These are phyloP conservation scores for Pseudomassariella vexata DNA, from an alignment of 2,329 filamentous ascomycete genomes.

Conservation along the genomic window DNA sequence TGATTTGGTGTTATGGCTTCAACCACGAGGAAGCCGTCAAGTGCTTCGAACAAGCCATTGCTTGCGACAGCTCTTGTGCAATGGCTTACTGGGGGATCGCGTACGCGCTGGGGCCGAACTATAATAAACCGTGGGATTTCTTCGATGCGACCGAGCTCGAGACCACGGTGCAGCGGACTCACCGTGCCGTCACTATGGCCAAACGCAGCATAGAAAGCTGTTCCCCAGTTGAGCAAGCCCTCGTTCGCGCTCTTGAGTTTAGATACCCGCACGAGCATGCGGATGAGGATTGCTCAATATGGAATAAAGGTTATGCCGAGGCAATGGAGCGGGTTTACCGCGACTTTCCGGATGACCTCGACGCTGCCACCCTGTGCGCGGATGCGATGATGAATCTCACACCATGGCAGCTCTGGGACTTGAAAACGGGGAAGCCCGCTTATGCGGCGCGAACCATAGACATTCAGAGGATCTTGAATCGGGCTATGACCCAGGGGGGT, in stretches of 20 bases:
- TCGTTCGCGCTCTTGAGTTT: slow-evolving; percentile 56
- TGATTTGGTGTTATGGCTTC: slow-evolving; percentile 72
- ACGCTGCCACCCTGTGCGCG: slow-evolving; percentile 58
- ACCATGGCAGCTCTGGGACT: slow-evolving; percentile 60
- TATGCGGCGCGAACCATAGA: slow-evolving; percentile 51
- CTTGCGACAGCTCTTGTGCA: slow-evolving; percentile 45
- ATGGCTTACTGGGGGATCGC: slow-evolving; percentile 68
- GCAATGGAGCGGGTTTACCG: slow-evolving; percentile 53
- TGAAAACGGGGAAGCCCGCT: slow-evolving; percentile 51
- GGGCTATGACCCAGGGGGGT: slow-evolving; percentile 43
- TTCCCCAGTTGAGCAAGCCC: slow-evolving; percentile 50
- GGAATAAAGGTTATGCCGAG: slow-evolving; percentile 55
- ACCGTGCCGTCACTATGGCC: slow-evolving; percentile 39
- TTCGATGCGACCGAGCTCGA: slow-evolving; percentile 59
- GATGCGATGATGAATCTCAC: slow-evolving; percentile 62
- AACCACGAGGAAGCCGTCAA: slow-evolving; percentile 66
- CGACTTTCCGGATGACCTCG: slow-evolving; percentile 49
- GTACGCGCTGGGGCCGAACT: slow-evolving; percentile 68
- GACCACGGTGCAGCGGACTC: slow-evolving; percentile 40
- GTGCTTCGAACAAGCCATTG: slow-evolving; percentile 58
- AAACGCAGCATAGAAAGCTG: slow-evolving; percentile 26
- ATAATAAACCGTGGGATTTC: slow-evolving; percentile 70
- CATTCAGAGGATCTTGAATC: slow-evolving; percentile 52
- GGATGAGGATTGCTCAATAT: slow-evolving; percentile 41
- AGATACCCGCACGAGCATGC: slow-evolving; percentile 53